Base-by-base conservation (phyloP, 495 filamentous ascomycete genomes). In the Neurospora sp. region DNA sequence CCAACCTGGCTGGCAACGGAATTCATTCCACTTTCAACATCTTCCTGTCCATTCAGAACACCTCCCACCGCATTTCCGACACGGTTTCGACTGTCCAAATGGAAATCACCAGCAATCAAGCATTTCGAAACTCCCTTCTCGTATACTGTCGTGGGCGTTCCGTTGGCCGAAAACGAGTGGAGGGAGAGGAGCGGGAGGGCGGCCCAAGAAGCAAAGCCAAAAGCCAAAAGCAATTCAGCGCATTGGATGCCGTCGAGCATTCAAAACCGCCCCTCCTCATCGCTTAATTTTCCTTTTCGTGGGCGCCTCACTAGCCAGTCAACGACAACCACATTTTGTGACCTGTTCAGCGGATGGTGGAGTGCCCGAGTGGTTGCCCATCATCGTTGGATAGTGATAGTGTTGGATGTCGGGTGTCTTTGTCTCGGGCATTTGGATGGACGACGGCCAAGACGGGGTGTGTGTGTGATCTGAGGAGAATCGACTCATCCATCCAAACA, bases 231-330 rank as follows among this genome's bases (percentile, higher is more conserved):
- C 27, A 31, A 31, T 31, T 31, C 27, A 31, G 27, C 27, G 27
- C 27, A 31, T 31, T 31, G 27, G 27, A 31, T 31, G 27, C 27
- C 27, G 27, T 31, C 27, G 27, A 31, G 27, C 27, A 31, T 31
- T 31, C 27, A 31, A 31, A 31, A 31, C 27, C 27, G 69, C 38
- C n/a, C 16, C 5, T 41, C 20, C 5, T 41, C 20, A 16, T 38
- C 27, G 37, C 39, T 45, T 47, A 59, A 38, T 71, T 20, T 38
- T 61, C 45, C n/a, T 72, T 69, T 61, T 61, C 20, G 53, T 71
- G 31, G 76, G 77, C 77, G 76, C 72, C 73, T 77, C 69, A 59
- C 61, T 74, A 73, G 70, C 73, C 77, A 73, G 69, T 79, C 73
- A 75, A 45, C 42, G 68, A 68, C 47, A 71, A 78, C 77, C 77